Conservation (phyloP, 306 rosid genomes). For the Begonia fuchsioides region DNA sequence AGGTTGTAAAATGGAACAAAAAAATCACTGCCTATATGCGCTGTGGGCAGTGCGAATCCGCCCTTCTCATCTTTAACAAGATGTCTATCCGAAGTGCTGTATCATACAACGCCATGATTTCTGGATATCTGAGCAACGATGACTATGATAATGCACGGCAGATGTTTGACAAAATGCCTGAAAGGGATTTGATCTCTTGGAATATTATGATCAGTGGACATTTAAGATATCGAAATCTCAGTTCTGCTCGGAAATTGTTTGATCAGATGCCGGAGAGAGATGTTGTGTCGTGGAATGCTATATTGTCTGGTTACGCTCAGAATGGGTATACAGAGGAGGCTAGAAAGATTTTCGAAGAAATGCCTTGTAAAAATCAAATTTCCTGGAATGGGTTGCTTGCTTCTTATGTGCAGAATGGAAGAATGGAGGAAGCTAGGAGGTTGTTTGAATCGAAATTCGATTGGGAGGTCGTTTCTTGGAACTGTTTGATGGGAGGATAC, state of each 20-base stretch:
- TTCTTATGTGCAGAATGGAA: constrained; percentile 63
- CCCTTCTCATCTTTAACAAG: constrained; percentile 37
- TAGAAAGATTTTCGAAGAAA: constrained; percentile 34
- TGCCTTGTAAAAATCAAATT: constrained; percentile 47
- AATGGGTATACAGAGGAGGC: constrained; percentile 62
- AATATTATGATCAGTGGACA: constrained; percentile 75
- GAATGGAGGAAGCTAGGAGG: constrained; percentile 33
- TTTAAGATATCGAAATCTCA: constrained; percentile 39
- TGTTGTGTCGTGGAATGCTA: constrained; percentile 74
- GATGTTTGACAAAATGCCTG: constrained; percentile 60
- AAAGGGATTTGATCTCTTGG: constrained; percentile 63
- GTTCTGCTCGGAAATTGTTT: constrained; percentile 48
- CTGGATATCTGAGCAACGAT: constrained; percentile 42
- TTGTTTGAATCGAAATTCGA: constrained; percentile 44
- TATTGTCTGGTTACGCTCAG: constrained; percentile 74
- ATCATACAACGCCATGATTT: constrained; percentile 62
- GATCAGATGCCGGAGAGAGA: constrained; percentile 52
- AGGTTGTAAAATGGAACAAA: constrained; percentile 44
- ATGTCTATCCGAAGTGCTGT: constrained; percentile 61
- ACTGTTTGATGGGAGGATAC: constrained; percentile 73
- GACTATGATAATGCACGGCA: constrained; percentile 38
- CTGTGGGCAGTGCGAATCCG: constrained; percentile 42
- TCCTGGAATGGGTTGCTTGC: constrained; percentile 74
- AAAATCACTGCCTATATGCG: constrained; percentile 58
- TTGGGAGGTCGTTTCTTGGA: constrained; percentile 76